A percentile compares a stretch with the other conserved stretches of the same genome.
Evolutionary conservation across 2,329 filamentous ascomycete species (phyloP).

Genomic region (Chaetomium sp.): DNA sequence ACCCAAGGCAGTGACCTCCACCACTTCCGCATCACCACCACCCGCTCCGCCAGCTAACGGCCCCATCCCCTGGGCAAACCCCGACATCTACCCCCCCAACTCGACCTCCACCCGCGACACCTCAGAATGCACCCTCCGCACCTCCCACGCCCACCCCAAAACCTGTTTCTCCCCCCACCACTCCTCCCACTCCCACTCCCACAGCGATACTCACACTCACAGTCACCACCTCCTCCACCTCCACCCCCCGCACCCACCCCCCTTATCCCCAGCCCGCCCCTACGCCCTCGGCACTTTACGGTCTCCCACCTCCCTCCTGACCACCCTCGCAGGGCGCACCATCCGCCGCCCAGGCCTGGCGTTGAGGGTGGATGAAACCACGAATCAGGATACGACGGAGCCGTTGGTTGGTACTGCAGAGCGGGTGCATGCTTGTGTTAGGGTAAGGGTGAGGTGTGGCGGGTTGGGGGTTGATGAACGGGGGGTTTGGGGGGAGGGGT

Average conservation of each 20-base stretch:
- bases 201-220: no score
- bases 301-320: conserved; percentile 23
- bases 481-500: conserved; percentile 20
- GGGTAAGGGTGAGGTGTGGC: conserved; percentile 26
- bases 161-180: conserved; percentile 10
- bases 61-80: conserved; percentile 19
- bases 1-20: neutral
- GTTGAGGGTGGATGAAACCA: conserved; percentile 32
- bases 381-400: conserved; percentile 30
- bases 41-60: neutral
- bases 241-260: conserved; percentile 19
- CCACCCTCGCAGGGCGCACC: conserved; percentile 25
- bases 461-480: conserved; percentile 32
- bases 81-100: conserved; percentile 5
- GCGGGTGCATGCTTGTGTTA: conserved; percentile 29
- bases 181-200: conserved; percentile 6
- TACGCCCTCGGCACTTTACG: conserved; percentile 29
- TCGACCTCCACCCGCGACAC: conserved; percentile 19
- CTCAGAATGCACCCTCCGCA: conserved; percentile 19
- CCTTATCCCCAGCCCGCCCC: conserved; percentile 23
- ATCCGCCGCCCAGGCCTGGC: conserved; percentile 32
- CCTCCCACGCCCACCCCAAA: neutral
- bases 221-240: neutral
- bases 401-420: conserved; percentile 34
- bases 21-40: neutral